These are phyloP conservation scores for Saccharum officinarum DNA, from an alignment of 176 grass and related monocot genomes.

Conservation along the genomic window DNA sequence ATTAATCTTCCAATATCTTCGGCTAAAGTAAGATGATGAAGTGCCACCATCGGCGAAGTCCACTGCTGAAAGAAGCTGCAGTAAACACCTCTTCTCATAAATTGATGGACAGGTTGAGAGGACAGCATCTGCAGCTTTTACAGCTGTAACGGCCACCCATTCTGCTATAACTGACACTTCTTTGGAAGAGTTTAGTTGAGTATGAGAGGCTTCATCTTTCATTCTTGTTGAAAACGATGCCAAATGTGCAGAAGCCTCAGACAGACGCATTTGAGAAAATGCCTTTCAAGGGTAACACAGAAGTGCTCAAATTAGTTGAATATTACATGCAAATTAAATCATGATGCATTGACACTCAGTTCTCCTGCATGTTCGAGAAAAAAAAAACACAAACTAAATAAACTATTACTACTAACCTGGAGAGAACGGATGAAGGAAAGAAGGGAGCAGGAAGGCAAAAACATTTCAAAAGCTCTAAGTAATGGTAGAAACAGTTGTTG, in stretches of 20 bases:
- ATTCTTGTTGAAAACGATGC: conserved; percentile 77
- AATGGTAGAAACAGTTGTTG: conserved; percentile 87
- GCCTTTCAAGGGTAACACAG: conserved; percentile 57
- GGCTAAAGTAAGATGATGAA: conserved; percentile 74
- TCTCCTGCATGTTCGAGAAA: neutral
- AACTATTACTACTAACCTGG: conserved; percentile 63
- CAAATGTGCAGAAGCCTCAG: conserved; percentile 83
- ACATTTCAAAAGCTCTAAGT: conserved; percentile 92
- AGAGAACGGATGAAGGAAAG: conserved; percentile 84
- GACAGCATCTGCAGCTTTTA: conserved; percentile 87
- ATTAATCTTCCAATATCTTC: conserved; percentile 93
- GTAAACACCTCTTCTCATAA: conserved; percentile 86
- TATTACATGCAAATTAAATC: conserved; percentile 16
- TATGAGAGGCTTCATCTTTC: conserved; percentile 69
- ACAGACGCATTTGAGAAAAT: conserved; percentile 95
- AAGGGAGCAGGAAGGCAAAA: conserved; percentile 89
- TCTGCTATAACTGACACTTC: conserved; percentile 61
- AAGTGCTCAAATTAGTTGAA: conserved; percentile 34
- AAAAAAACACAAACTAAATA: neutral
- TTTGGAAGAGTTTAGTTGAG: conserved; percentile 47
- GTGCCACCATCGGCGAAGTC: conserved; percentile 92
- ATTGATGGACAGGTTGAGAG: conserved; percentile 81
- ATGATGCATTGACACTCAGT: neutral
- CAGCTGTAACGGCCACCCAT: conserved; percentile 80
- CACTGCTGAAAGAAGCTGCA: conserved; percentile 75